These are phyloP conservation scores for Xeromyces bisporus DNA, from an alignment of 495 filamentous ascomycete genomes.

Conservation along the genomic window DNA sequence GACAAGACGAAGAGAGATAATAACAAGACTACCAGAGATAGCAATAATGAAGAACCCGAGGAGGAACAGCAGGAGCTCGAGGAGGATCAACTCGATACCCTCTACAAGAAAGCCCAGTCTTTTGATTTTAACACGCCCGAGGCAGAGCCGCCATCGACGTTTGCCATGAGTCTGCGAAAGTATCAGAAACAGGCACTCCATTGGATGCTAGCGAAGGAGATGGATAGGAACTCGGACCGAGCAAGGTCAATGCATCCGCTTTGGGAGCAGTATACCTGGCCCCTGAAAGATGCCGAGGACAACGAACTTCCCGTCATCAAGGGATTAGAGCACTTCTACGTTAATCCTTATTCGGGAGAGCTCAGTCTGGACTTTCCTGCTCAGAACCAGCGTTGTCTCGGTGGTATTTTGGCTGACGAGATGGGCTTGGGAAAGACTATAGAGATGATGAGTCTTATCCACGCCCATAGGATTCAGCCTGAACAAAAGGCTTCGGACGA, in stretches of 20 bases:
- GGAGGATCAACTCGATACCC: conserved; percentile 81
- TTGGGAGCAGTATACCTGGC: conserved; percentile 94
- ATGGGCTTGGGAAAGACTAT: conserved; percentile 91
- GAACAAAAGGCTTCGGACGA: conserved; percentile 18
- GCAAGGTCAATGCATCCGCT: conserved; percentile 86
- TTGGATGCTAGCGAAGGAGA: conserved; percentile 94
- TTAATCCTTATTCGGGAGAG: conserved; percentile 93
- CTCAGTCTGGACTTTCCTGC: conserved; percentile 81
- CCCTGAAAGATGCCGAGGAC: conserved; percentile 72
- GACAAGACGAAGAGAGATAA: conserved; percentile 48
- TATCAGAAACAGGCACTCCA: conserved; percentile 92
- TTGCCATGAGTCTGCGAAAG: conserved; percentile 67
- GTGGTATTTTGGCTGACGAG: conserved; percentile 86
- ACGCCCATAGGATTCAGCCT: conserved; percentile 51
- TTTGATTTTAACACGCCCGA: conserved; percentile 90
- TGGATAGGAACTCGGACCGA: conserved; percentile 44
- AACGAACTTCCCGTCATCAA: conserved; percentile 46
- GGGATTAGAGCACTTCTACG: conserved; percentile 61
- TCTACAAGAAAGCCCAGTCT: conserved; percentile 92
- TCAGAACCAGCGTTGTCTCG: conserved; percentile 88
- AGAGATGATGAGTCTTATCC: conserved; percentile 88
- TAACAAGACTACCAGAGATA: conserved; percentile 21
- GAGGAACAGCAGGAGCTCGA: conserved; percentile 85
- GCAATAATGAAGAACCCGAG: conserved; percentile 40
- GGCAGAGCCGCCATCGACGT: conserved; percentile 63